Base-by-base conservation (phyloP, 768 basidiomycete genomes). In the Phanerochaete carnosa region DNA sequence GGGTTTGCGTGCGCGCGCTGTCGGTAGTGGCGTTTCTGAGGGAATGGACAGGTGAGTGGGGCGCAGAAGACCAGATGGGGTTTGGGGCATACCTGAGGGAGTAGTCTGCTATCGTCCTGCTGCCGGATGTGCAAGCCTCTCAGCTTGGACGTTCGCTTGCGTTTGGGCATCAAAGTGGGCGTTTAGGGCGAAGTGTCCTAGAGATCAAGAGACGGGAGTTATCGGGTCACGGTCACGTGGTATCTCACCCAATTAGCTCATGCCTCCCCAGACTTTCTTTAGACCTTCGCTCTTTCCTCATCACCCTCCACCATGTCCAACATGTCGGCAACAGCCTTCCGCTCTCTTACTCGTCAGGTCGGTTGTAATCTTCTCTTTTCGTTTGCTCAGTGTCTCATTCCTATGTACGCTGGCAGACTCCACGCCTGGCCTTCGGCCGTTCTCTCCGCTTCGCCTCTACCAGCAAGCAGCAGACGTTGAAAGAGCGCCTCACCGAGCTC, bases 401-500 rank as follows among this genome's bases (percentile, higher is more conserved):
- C 13, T 30, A 4, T 12, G 16, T 19, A 19, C 39, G 39, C 19
- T 8, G 5, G 26, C 65, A 86, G 84, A 81, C 83, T 32, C 85
- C 83, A 61, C 81, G 66, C 78, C 59, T 74, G 78, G 32, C 68
- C 62, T 66, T 74, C 78, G 67, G 83, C 79, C 75, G 79, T 37
- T 78, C 82, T 33, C 79, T 79, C 65, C 81, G 87, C 57, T 83
- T 87, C 67, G 84, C 83, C 51, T 88, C 89, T n/a, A 80, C 87
- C 16, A 75, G 80, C 46, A 90, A 88, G 75, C 83, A 83, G 46
- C 80, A 83, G 61, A 86, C 92, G 28, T 83, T 98, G 72, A 96
- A 95, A 80, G 94, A 98, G 77, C 85, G 94, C 55, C 82, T 98
- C 62, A 85, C 92, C 33, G 92, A 97, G 77, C 86, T 98, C 75